Evolutionary conservation across 2,329 filamentous ascomycete species (phyloP).

Genomic region (Mycosphaerella sp.): DNA sequence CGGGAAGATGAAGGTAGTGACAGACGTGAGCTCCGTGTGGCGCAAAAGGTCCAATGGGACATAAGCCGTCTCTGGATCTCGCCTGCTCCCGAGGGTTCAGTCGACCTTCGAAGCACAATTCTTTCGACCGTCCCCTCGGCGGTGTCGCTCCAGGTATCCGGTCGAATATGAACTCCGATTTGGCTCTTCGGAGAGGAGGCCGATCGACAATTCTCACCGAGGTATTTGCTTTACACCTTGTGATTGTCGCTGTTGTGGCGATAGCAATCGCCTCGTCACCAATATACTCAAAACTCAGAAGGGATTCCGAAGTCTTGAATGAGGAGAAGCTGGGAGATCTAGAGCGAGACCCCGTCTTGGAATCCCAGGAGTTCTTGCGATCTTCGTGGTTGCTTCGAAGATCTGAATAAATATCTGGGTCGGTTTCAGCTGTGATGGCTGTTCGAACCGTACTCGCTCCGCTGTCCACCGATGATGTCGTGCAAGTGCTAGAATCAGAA

Average conservation of each 20-base stretch:
- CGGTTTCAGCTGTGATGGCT: not conserved
- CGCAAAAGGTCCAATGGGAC: conserved; percentile 7
- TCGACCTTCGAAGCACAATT: not conserved
- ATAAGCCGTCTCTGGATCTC: conserved; percentile 1
- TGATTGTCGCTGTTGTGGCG: conserved; percentile 4
- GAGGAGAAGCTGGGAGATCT: conserved; percentile 1
- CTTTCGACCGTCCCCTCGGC: not conserved
- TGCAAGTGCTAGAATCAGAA: conserved; percentile 4
- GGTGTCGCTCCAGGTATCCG: conserved; percentile 1
- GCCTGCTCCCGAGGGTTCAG: conserved; percentile 8
- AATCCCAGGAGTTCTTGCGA: conserved; percentile 2
- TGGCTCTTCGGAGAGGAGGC: not conserved
- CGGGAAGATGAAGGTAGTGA: conserved; percentile 3
- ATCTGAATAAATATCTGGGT: not conserved
- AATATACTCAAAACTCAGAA: conserved; percentile 5
- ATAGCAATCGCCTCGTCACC: conserved; percentile 4
- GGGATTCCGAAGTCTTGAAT: conserved; percentile 3
- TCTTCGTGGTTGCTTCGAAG: not conserved
- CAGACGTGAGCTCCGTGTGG: conserved; percentile 3
- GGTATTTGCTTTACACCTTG: conserved; percentile 1
- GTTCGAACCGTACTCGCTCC: conserved; percentile 3
- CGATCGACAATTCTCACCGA: conserved; percentile 1
- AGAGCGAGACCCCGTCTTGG: not conserved
- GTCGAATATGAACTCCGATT: not conserved
- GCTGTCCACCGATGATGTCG: conserved; percentile 5